These are phyloP conservation scores for Candida insectalens DNA, from an alignment of 805 yeast species.

Conservation along the genomic window DNA sequence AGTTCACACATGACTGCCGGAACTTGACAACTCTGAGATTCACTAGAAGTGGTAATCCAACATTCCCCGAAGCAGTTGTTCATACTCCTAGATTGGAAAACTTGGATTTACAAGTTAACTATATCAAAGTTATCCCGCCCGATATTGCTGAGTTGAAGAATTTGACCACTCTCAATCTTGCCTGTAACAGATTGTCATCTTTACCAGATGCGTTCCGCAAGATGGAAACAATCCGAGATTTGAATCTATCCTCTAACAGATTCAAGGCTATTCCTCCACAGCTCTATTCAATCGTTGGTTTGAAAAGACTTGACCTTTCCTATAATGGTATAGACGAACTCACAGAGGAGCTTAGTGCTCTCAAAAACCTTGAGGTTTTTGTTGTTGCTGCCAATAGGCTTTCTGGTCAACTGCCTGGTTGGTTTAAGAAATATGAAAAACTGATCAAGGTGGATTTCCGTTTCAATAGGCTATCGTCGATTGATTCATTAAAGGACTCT, in stretches of 20 bases:
- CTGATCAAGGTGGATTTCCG: constrained; percentile 70
- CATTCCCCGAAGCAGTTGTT: constrained; percentile 64
- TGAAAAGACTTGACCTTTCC: constrained; percentile 67
- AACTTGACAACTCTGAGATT: constrained; percentile 60
- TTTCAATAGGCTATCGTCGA: constrained; percentile 49
- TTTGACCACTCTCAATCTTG: constrained; percentile 52
- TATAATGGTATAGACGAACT: constrained; percentile 60
- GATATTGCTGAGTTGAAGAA: constrained; percentile 43
- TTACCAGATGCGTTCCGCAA: constrained; percentile 56
- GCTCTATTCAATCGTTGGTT: constrained; percentile 45
- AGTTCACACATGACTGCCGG: constrained; percentile 73
- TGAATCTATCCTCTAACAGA: constrained; percentile 76
- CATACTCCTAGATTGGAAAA: constrained; percentile 59
- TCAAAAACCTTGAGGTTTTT: constrained; percentile 55
- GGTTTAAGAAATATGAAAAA: constrained; percentile 40
- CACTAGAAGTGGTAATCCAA: constrained; percentile 62
- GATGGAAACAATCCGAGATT: constrained; percentile 40
- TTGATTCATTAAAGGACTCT: constrained; percentile 45
- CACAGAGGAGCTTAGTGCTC: constrained; percentile 51
- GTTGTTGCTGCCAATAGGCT: constrained; percentile 69
- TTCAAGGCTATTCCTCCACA: constrained; percentile 56
- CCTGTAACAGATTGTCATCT: constrained; percentile 60
- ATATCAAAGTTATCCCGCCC: constrained; percentile 52
- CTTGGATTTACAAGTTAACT: constrained; percentile 71
- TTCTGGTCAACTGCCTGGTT: constrained; percentile 38